Evolutionary conservation across 2,329 filamentous ascomycete genomes (phyloP).

Genomic region (Pestalotiopsis sp.): DNA sequence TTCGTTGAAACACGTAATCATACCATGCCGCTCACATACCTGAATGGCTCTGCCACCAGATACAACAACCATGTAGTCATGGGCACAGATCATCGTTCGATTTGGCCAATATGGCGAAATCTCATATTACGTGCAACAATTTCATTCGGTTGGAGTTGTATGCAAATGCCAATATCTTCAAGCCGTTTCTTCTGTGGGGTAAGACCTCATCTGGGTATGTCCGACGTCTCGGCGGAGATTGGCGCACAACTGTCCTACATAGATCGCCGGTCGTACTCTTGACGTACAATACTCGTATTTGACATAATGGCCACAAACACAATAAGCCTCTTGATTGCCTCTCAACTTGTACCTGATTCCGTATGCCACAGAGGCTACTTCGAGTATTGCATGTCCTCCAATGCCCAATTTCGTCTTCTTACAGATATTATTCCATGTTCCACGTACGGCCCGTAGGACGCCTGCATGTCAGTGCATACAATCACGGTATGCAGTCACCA

Average conservation of each 20-base stretch:
- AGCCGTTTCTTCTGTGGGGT: background rate
- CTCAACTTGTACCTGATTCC: background rate
- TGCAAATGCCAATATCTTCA: background rate
- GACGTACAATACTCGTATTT: background rate
- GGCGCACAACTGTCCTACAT: background rate
- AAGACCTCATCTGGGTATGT: background rate
- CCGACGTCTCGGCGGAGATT: background rate
- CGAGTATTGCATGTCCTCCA: background rate
- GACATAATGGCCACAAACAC: background rate
- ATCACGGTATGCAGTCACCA: background rate
- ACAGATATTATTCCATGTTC: slow-evolving; percentile 13
- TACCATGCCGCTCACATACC: too few species aligned
- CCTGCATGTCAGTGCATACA: slow-evolving; percentile 24
- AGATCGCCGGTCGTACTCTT: background rate
- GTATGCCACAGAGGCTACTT: background rate
- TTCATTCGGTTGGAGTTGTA: background rate
- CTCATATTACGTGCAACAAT: background rate
- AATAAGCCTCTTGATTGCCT: background rate
- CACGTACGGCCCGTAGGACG: slow-evolving; percentile 21
- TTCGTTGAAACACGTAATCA: too few species aligned
- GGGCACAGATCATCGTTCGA: too few species aligned
- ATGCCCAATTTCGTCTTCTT: slow-evolving; percentile 16
- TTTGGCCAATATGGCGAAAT: too few species aligned
- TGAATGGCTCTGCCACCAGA: too few species aligned
- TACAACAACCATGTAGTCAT: too few species aligned